These are phyloP conservation scores for Pyrenula massariospora DNA, from an alignment of 495 filamentous ascomycete genomes.

Conservation along the genomic window DNA sequence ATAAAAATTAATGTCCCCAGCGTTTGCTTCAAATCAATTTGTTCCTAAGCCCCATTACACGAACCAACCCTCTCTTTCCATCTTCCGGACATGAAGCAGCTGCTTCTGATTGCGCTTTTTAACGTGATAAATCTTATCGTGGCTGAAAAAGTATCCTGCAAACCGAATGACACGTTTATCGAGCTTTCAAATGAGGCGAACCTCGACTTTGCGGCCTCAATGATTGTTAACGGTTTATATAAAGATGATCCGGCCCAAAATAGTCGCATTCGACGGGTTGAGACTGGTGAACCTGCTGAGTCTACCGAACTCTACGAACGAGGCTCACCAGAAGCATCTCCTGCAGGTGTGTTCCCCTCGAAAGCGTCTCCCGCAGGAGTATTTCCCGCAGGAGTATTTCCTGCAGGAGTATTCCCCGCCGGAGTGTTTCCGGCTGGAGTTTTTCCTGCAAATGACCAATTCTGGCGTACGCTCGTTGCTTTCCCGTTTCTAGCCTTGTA, in stretches of 20 bases:
- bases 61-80: not conserved
- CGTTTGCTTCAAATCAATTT: not conserved
- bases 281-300: not conserved
- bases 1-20: not conserved
- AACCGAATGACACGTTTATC: not conserved
- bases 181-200: not conserved
- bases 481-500: not conserved
- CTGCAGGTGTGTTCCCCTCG: not conserved
- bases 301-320: not conserved
- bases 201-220: not conserved
- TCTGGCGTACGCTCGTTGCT: not conserved
- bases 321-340: too few species aligned
- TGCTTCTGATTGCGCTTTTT: not conserved
- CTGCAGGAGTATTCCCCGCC: too few species aligned
- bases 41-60: not conserved
- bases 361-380: too few species aligned
- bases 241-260: not conserved
- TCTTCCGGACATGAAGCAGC: not conserved
- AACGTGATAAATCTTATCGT: not conserved
- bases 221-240: not conserved
- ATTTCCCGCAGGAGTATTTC: too few species aligned
- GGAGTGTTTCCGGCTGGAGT: too few species aligned
- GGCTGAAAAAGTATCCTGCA: not conserved
- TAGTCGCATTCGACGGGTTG: not conserved
- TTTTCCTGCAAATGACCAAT: not conserved